A percentile compares a stretch with the other conserved stretches of the same genome.
Evolutionary conservation across 2,329 filamentous ascomycete genomes (phyloP).

Genomic region (Ophiostoma montium): DNA sequence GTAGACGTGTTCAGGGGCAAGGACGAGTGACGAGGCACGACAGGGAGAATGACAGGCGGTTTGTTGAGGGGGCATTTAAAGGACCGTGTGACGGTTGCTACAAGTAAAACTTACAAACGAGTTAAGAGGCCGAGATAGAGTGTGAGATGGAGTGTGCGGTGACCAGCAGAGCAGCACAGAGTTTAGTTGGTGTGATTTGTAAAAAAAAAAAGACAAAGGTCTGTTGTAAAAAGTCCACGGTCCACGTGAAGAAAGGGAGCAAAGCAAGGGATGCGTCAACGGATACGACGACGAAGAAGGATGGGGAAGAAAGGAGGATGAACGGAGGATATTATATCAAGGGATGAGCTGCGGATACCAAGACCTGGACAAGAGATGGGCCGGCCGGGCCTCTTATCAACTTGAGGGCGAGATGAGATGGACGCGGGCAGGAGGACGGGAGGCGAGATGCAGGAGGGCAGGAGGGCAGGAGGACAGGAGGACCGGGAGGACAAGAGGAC

Average conservation of each 20-base stretch:
- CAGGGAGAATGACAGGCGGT: not conserved
- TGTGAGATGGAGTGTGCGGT: conserved; percentile 1
- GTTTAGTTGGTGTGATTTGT: not conserved
- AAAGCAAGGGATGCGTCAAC: not conserved
- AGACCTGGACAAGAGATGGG: not conserved
- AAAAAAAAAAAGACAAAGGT: not conserved
- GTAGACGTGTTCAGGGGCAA: not conserved
- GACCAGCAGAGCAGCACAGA: conserved; percentile 7
- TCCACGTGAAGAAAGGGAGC: not conserved
- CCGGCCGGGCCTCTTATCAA: not conserved
- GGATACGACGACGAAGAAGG: not conserved
- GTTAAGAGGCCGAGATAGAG: not conserved
- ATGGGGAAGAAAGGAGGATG: not conserved
- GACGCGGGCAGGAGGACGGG: not conserved
- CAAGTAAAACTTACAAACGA: not conserved
- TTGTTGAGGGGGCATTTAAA: no score
- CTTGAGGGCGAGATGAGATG: not conserved
- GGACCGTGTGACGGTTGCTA: no score
- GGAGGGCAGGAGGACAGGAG: not conserved
- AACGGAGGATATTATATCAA: not conserved
- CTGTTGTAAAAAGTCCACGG: not conserved
- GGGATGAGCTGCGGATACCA: no score
- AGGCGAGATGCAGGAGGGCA: not conserved
- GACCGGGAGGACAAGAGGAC: conserved; percentile 3
- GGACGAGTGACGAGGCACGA: conserved; percentile 10